Evolutionary conservation across 1,139 yeast species (phyloP), one percentile per base, ranked within the genome.

Genomic region (Yamadazyma dendronema): DNA sequence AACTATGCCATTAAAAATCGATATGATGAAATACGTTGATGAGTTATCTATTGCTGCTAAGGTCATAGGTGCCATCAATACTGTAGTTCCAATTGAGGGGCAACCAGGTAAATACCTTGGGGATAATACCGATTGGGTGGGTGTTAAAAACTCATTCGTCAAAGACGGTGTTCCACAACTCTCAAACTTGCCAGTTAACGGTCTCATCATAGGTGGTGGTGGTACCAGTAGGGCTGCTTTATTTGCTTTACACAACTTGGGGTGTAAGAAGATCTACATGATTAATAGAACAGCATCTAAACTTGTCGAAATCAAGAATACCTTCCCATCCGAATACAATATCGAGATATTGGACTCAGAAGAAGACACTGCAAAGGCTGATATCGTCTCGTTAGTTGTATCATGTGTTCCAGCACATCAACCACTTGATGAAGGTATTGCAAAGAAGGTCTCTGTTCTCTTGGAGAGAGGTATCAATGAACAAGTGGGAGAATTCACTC

Each of bases 151-250:
- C 46, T 78, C 96, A 1, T 79, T 88, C 50, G 56, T 65, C 30
- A 62, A 73, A 42, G 71, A 73, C 41, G 92, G 92, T 9, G 81
- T 81, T 24, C 78, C 85, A 25, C 62, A 65, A 30, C 47, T 64
- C 39, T 57, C 55, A 13, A 50, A 57, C 34, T 43, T 56, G 12
- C 48, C 57, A 5, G 60, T 70, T 14, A 68, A 72, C 40, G 94
- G 89, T 30, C 67, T 92, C 43, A 84, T 92, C 36, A 70, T 92
- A 48, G 99, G 99, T 34, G 96, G 96, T 21, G 99, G 99, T 31
- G 99, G 99, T 34, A 90, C 99, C 26, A 83, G 96, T 0, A 77
- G 97, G 54, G 97, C 98, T 29, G 98, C 97, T 1, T 79, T 87
- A 17, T 90, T 77, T 59, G 97, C 98, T 1, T 72, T 92, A 51